These are phyloP conservation scores for Diaporthe eres DNA, from an alignment of 2,329 filamentous ascomycete genomes.

Conservation along the genomic window DNA sequence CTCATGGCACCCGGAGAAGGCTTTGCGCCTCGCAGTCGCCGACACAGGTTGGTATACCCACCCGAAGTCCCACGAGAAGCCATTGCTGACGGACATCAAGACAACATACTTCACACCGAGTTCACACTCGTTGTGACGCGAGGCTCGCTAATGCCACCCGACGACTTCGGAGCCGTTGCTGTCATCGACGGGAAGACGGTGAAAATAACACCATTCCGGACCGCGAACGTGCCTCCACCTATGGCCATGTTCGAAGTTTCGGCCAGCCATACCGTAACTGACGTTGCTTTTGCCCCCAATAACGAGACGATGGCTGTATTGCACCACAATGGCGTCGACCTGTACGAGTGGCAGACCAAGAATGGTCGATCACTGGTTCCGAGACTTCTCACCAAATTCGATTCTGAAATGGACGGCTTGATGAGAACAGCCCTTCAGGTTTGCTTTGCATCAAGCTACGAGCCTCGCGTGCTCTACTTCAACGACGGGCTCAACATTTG, in stretches of 20 bases:
- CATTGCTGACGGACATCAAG: slow-evolving; percentile 42
- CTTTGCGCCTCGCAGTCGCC: slow-evolving; percentile 75
- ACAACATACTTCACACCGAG: slow-evolving; percentile 71
- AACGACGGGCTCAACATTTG: slow-evolving; percentile 46
- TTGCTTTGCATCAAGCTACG: slow-evolving; percentile 47
- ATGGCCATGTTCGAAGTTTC: slow-evolving; percentile 87
- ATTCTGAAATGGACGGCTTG: slow-evolving; percentile 54
- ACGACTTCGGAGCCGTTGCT: slow-evolving; percentile 84
- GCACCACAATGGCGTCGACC: slow-evolving; percentile 73
- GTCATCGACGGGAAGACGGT: slow-evolving; percentile 86
- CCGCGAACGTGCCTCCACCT: slow-evolving; percentile 90
- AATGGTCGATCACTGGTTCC: slow-evolving; percentile 65
- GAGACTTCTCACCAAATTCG: slow-evolving; percentile 55
- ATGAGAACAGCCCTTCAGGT: slow-evolving; percentile 52
- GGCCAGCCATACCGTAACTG: slow-evolving; percentile 74
- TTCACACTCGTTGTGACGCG: slow-evolving; percentile 77
- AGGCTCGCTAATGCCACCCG: slow-evolving; percentile 77
- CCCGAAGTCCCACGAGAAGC: neutral
- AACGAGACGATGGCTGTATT: slow-evolving; percentile 80
- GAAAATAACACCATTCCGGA: slow-evolving; percentile 87
- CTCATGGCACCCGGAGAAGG: slow-evolving; percentile 90
- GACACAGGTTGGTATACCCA: slow-evolving; percentile 58
- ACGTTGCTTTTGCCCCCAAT: slow-evolving; percentile 79
- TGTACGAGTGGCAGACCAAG: slow-evolving; percentile 79
- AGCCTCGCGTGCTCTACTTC: slow-evolving; percentile 50